Conservation (phyloP, 176 grass and related monocot species). For the Zea luxurians region DNA sequence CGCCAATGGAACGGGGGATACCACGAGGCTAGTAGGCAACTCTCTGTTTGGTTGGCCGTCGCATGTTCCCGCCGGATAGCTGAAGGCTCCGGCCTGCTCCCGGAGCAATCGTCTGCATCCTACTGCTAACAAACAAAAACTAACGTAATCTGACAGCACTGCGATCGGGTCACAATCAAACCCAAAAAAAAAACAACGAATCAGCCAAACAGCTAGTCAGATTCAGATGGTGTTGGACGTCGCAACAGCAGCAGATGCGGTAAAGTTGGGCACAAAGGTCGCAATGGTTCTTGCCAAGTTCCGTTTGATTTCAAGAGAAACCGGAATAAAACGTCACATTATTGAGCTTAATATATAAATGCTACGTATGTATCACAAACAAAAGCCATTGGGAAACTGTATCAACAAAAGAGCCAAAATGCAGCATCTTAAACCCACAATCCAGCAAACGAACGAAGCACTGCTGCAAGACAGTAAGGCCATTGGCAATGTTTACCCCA, state of each 20-base stretch:
- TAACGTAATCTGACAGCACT: too few relatives aligned
- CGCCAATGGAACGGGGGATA: too few relatives aligned
- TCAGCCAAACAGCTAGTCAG: too few relatives aligned
- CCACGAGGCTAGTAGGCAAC: too few relatives aligned
- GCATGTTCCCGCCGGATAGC: too few relatives aligned
- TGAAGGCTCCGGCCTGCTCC: too few relatives aligned
- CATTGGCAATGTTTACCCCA: constrained; percentile 30
- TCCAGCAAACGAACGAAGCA: not conserved
- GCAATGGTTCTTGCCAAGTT: not conserved
- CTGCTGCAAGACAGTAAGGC: constrained; percentile 16
- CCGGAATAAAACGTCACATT: not conserved
- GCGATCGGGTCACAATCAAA: too few relatives aligned
- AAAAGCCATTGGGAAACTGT: not conserved
- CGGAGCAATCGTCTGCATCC: too few relatives aligned
- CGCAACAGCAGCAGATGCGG: not conserved
- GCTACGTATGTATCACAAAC: not conserved
- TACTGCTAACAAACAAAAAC: too few relatives aligned
- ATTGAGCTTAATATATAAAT: not conserved
- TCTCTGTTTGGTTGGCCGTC: too few relatives aligned
- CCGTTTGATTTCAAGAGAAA: not conserved
- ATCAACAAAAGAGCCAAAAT: not conserved
- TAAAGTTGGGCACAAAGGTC: not conserved
- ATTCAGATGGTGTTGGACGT: too few relatives aligned
- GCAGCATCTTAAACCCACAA: not conserved
- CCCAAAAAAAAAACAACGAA: too few relatives aligned